Evolutionary conservation across 2,329 filamentous ascomycete genomes (phyloP).

Genomic region (Hypoxylon sp.): DNA sequence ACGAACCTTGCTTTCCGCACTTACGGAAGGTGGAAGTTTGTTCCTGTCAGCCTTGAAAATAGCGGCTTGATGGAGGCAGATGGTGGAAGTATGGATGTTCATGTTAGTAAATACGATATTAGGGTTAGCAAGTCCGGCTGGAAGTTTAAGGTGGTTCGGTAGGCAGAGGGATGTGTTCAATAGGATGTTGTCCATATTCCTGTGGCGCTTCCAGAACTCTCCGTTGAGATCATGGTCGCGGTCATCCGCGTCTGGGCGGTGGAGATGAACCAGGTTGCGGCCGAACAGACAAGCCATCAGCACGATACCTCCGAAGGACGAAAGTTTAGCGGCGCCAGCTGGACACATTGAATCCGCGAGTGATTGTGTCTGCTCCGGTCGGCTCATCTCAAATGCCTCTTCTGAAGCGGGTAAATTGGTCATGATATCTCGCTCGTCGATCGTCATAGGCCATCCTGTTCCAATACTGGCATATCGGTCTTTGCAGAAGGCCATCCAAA

Average conservation of each 20-base stretch:
- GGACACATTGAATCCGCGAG: conserved; percentile 75
- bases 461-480: conserved; percentile 96
- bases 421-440: conserved; percentile 91
- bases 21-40: conserved; percentile 76
- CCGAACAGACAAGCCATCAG: conserved; percentile 91
- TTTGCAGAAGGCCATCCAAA: conserved; percentile 92
- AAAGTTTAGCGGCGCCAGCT: conserved; percentile 76
- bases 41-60: conserved; percentile 98
- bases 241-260: conserved; percentile 83
- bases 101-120: conserved; percentile 96
- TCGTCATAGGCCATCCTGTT: conserved; percentile 94
- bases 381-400: conserved; percentile 83
- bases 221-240: conserved; percentile 88
- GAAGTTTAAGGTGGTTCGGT: conserved; percentile 82
- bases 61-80: conserved; percentile 96
- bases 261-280: conserved; percentile 87
- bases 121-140: conserved; percentile 75
- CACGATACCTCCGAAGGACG: conserved; percentile 80
- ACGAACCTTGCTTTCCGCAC: conserved; percentile 88
- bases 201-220: conserved; percentile 94
- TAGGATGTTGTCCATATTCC: conserved; percentile 87
- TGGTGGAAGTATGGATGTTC: conserved; percentile 95
- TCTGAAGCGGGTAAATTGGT: conserved; percentile 86
- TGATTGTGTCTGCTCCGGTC: conserved; percentile 74
- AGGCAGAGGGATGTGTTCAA: conserved; percentile 86